Conservation (phyloP, 805 yeast species). For the Sugiyamaella lignohabitans region DNA sequence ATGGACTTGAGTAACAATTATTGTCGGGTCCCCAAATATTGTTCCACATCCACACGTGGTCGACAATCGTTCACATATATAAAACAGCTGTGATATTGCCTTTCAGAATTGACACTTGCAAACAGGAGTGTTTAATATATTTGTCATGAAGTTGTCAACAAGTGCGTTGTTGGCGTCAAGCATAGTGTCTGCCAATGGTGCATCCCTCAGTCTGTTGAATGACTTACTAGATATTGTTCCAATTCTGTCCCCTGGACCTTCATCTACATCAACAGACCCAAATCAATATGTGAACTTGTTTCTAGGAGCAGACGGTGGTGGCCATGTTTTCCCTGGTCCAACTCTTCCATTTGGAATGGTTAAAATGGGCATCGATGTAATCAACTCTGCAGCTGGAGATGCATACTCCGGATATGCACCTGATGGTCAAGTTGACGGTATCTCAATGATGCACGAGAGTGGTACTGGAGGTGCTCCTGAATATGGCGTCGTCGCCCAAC, state of each 20-base stretch:
- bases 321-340: conserved; percentile 35
- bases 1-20: too few relatives aligned
- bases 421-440: conserved; percentile 30
- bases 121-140: too few relatives aligned
- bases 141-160: too few relatives aligned
- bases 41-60: too few relatives aligned
- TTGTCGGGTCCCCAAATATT: too few relatives aligned
- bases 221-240: too few relatives aligned
- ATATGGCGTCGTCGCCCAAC: conserved; percentile 8
- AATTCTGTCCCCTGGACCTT: neutral
- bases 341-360: conserved; percentile 36
- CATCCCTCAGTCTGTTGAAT: too few relatives aligned
- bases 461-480: conserved; percentile 38
- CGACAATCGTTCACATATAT: too few relatives aligned
- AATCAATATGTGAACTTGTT: conserved; percentile 29
- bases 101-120: too few relatives aligned
- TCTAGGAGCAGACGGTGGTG: conserved; percentile 33
- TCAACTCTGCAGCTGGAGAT: conserved; percentile 23
- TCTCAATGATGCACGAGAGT: conserved; percentile 36
- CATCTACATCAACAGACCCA: neutral
- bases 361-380: conserved; percentile 33
- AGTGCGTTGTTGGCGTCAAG: neutral
- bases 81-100: too few relatives aligned
- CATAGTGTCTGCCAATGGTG: neutral
- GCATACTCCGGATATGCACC: conserved; percentile 34